phyloP scores from a whole-genome alignment of 1,284 basidiomycete species.

The Tilletia walkeri region DNA sequence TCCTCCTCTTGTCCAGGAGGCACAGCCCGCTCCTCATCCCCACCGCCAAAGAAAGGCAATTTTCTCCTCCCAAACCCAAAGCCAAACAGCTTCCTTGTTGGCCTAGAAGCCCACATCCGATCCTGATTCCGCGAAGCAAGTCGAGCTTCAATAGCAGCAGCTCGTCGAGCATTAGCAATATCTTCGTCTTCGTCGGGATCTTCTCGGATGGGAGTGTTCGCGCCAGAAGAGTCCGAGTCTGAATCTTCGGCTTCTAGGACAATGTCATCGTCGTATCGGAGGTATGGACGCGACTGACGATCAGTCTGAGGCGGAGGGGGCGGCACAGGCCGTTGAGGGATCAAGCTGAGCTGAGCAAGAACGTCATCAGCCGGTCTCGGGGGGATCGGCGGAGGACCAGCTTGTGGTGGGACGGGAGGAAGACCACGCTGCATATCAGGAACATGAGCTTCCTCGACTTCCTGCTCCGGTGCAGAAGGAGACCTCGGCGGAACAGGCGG shows the following conservation, averaged over 20 bases:
- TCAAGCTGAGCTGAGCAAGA: neutral
- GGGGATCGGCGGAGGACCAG: neutral
- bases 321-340: neutral
- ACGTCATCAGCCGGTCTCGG: neutral
- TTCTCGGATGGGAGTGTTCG: neutral
- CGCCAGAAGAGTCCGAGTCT: conserved; percentile 11
- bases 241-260: neutral
- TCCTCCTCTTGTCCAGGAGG: neutral
- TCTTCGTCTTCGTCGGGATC: conserved; percentile 8
- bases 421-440: neutral
- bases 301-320: neutral
- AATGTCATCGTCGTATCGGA: neutral
- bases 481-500: neutral
- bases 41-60: neutral
- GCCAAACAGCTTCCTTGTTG: neutral
- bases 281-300: conserved; percentile 1
- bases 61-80: neutral
- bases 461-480: no score
- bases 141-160: conserved; percentile 8
- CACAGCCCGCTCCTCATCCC: neutral
- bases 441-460: no score
- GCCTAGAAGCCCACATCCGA: neutral
- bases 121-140: neutral
- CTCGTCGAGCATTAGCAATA: neutral
- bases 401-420: neutral